These are phyloP conservation scores for Globisporangium nodosum DNA, from an alignment of 352 stramenopile genomes.

Conservation along the genomic window DNA sequence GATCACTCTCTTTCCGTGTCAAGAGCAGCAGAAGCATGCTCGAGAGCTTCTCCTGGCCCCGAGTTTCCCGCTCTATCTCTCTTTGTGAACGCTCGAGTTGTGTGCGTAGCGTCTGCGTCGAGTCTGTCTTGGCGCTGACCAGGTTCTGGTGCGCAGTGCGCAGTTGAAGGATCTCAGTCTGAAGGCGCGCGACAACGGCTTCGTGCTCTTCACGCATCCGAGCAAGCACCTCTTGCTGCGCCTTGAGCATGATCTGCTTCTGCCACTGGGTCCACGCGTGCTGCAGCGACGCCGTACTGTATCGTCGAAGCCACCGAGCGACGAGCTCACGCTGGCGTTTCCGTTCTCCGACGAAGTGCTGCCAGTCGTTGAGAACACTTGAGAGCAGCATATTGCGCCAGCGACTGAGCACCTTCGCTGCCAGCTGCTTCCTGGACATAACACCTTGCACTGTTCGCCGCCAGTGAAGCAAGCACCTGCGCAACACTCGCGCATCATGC, in stretches of 20 bases:
- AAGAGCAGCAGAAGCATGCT: neutral
- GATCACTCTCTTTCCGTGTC: neutral
- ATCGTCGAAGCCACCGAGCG: conserved; percentile 12
- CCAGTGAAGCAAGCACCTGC: conserved; percentile 24
- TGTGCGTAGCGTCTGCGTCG: neutral
- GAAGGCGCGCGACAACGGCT: neutral
- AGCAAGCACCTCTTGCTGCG: conserved; percentile 2
- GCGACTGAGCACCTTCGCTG: conserved; percentile 18
- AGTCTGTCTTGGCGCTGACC: neutral
- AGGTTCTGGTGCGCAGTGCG: neutral
- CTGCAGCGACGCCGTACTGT: neutral
- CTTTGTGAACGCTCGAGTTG: neutral
- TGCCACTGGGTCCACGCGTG: conserved; percentile 11
- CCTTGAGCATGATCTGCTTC: neutral
- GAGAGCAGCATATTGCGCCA: conserved; percentile 19
- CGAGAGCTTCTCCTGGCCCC: neutral
- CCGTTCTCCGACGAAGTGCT: conserved; percentile 11
- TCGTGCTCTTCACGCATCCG: neutral
- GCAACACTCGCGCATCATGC: conserved; percentile 15
- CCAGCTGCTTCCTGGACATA: conserved; percentile 1
- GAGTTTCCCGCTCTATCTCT: neutral
- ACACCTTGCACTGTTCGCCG: conserved; percentile 6
- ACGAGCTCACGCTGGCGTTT: conserved; percentile 23
- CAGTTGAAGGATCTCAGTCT: conserved; percentile 4
- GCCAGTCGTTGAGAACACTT: conserved; percentile 19